phyloP scores from a whole-genome alignment of 768 basidiomycete species.

The Lentinula guzmanii region DNA sequence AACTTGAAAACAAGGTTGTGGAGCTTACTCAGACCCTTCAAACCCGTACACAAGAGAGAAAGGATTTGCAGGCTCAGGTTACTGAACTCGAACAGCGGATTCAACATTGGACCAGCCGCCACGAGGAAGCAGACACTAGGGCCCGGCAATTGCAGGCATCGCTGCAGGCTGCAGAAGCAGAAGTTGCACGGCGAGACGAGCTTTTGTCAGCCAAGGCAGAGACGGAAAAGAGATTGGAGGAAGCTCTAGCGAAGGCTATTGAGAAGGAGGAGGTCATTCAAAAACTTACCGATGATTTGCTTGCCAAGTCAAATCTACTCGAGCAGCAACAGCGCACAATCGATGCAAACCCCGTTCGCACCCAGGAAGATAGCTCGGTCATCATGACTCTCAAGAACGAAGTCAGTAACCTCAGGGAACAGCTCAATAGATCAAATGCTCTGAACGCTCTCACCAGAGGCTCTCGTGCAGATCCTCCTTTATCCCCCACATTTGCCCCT shows the following conservation, averaged over 20 bases:
- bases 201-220: conserved; percentile 71
- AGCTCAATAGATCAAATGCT: conserved; percentile 93
- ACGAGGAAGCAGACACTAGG: conserved; percentile 80
- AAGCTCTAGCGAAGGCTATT: conserved; percentile 59
- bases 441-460: conserved; percentile 81
- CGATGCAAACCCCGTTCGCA: conserved; percentile 58
- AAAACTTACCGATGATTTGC: conserved; percentile 73
- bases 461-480: conserved; percentile 60
- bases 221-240: conserved; percentile 76
- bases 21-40: conserved; percentile 95
- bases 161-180: conserved; percentile 64
- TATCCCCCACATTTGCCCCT: conserved; percentile 85
- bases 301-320: conserved; percentile 65
- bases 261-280: conserved; percentile 86
- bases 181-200: conserved; percentile 66
- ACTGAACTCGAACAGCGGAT: conserved; percentile 80
- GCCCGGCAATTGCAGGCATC: conserved; percentile 68
- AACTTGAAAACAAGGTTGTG: conserved; percentile 97
- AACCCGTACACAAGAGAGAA: conserved; percentile 86
- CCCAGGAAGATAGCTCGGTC: conserved; percentile 79
- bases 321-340: conserved; percentile 71
- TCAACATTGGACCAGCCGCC: conserved; percentile 75
- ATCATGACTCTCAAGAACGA: conserved; percentile 89
- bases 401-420: conserved; percentile 88
- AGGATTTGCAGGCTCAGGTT: conserved; percentile 73